Percentiles rank a stretch among this genome's conserved stretches.
phyloP scores from a whole-genome alignment of 805 yeast genomes.

The Zygotorulaspora chibaensis region DNA sequence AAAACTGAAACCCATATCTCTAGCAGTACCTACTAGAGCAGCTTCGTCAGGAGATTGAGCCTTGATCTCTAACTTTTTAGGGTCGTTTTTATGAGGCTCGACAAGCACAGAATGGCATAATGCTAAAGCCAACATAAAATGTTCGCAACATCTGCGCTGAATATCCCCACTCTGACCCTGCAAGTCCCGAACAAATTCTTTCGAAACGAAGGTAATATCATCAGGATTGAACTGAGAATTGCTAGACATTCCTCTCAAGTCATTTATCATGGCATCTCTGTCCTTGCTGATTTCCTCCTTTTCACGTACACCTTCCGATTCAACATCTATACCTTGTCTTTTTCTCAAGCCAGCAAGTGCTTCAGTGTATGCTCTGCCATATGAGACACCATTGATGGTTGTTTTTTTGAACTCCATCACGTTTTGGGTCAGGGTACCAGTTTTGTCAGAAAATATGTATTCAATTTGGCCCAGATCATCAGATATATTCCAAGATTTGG shows the following conservation, averaged over 20 bases:
- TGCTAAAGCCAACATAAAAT: constrained; percentile 72
- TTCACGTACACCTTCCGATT: constrained; percentile 52
- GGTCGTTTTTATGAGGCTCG: constrained; percentile 59
- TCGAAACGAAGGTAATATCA: constrained; percentile 66
- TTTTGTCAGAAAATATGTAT: constrained; percentile 78
- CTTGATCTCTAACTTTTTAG: constrained; percentile 52
- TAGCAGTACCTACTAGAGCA: constrained; percentile 76
- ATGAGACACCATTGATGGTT: constrained; percentile 65
- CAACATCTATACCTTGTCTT: constrained; percentile 73
- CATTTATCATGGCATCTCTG: constrained; percentile 52
- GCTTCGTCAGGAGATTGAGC: constrained; percentile 90
- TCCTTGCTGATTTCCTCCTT: constrained; percentile 53
- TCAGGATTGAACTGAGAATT: constrained; percentile 46
- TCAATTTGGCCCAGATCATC: constrained; percentile 86
- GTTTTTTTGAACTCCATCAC: constrained; percentile 83
- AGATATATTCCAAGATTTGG: constrained; percentile 80
- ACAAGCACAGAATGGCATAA: constrained; percentile 75
- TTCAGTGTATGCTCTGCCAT: constrained; percentile 80
- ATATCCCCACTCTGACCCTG: constrained; percentile 40
- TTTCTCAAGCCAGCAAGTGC: constrained; percentile 75
- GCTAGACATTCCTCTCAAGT: constrained; percentile 37
- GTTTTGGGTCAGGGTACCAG: constrained; percentile 80
- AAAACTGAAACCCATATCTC: constrained; percentile 70
- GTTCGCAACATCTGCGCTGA: constrained; percentile 60
- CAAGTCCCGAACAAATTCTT: constrained; percentile 60